These are phyloP conservation scores for Candida sojae DNA, from an alignment of 1,139 yeast species.

Conservation along the genomic window DNA sequence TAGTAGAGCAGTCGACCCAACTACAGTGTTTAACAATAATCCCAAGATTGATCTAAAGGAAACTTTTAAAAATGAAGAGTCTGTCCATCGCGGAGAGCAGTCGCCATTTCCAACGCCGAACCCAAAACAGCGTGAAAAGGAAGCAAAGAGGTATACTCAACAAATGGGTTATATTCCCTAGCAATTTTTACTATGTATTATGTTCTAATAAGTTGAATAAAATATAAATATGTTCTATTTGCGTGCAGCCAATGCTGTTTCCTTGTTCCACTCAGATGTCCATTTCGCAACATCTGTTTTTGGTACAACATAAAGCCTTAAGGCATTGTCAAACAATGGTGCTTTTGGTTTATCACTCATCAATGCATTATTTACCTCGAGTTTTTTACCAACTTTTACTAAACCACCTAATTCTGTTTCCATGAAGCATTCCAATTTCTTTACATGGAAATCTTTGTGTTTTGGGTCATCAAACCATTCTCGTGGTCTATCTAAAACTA, in stretches of 20 bases:
- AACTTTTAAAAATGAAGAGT: conserved; percentile 57
- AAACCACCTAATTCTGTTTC: conserved; percentile 86
- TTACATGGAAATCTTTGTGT: conserved; percentile 59
- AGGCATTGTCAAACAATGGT: conserved; percentile 76
- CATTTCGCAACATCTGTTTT: conserved; percentile 64
- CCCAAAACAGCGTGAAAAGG: conserved; percentile 34
- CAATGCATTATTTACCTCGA: conserved; percentile 63
- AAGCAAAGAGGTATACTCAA: conserved; percentile 49
- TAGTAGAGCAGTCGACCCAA: conserved; percentile 71
- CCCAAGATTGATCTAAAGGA: conserved; percentile 70
- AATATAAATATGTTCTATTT: conserved; percentile 5
- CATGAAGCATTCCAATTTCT: conserved; percentile 70
- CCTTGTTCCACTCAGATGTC: conserved; percentile 69
- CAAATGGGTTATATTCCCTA: conserved; percentile 49
- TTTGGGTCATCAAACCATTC: conserved; percentile 71
- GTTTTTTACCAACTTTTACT: conserved; percentile 80
- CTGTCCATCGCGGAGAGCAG: conserved; percentile 54
- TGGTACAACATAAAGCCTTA: conserved; percentile 80
- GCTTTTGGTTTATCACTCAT: conserved; percentile 63
- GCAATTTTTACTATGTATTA: background rate
- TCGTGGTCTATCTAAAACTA: conserved; percentile 63
- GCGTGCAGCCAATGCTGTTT: conserved; percentile 58
- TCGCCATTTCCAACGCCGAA: conserved; percentile 51
- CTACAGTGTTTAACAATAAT: conserved; percentile 73
- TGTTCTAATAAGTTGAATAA: background rate